Evolutionary conservation across 176 grass and related monocot genomes (phyloP).

Genomic region (Oryza punctata): DNA sequence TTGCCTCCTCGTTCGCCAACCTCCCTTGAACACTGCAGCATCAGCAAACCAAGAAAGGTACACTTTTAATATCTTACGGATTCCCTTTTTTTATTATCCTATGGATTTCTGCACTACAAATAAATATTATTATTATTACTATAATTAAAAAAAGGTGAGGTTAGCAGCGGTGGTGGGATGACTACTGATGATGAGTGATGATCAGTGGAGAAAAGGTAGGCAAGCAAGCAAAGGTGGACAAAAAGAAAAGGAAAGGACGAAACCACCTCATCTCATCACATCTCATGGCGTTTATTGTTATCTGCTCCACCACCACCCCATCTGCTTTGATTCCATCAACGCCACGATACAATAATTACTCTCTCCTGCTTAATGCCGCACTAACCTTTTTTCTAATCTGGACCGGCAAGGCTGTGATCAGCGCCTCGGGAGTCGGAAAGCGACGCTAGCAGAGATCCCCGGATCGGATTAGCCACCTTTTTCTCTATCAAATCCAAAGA

Average conservation of each 20-base stretch:
- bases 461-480: neutral
- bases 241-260: neutral
- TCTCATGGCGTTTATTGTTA: neutral
- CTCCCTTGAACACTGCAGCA: neutral
- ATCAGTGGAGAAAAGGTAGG: neutral
- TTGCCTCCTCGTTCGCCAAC: neutral
- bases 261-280: neutral
- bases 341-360: neutral
- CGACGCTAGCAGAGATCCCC: neutral
- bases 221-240: neutral
- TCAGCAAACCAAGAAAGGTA: neutral
- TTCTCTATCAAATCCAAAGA: neutral
- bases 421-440: neutral
- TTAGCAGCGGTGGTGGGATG: neutral
- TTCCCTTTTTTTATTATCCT: neutral
- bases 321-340: conserved; percentile 13
- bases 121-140: neutral
- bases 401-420: neutral
- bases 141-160: too few relatives aligned
- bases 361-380: neutral
- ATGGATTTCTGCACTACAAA: neutral
- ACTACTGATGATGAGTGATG: neutral
- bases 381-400: neutral
- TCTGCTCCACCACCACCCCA: neutral
- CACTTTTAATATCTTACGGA: too few relatives aligned